Base-by-base conservation (phyloP, 2,329 filamentous ascomycete genomes). In the Fusarium virguliforme region DNA sequence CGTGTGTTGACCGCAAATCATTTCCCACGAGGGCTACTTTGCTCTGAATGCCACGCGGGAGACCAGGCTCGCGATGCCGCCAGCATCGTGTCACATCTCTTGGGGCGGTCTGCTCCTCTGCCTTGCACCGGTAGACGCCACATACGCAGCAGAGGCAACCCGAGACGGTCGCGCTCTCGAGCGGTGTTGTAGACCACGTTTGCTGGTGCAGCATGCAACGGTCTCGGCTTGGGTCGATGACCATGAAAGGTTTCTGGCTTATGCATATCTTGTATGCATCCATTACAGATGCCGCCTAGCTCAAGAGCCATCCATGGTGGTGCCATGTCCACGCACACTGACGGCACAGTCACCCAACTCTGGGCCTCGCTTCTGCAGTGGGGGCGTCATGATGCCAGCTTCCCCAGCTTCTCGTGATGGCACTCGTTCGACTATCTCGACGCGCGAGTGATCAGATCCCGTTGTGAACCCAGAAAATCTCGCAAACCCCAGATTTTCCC, bases 11-110 rank as follows among this genome's bases (percentile, higher is more conserved):
- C 43, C 57, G 58, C 61, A 28, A 30, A 71, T 65, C 68, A 46
- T 59, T 60, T 18, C 68, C 41, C 35, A 41, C 28, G 24, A 37
- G 22, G 61, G 68, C 24, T 66, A 54, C 43, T 66, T 58, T 48
- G 54, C 38, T 65, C 37, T 24, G 26, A 15, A 55, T 69, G 65
- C 68, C 68, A 71, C 61, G 68, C 68, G 68, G 59, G 65, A 66
- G 59, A 40, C 58, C 60, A 50, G 68, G 68, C 46, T 53, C 37
- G 43, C 54, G 48, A 40, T 62, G 55, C 60, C 46, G 30, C 51
- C 34, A 37, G 15, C 26, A 51, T 62, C 32, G 60, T 71, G 68
- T 69, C 48, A 71, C 60, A 46, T 60, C 50, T 40, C 22, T 46
- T 15, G 46, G 41, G 32, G 53, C 35, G 24, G 35, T 55, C 51